Evolutionary conservation across 306 rosid species (phyloP).

Genomic region (Glycine tomentella): DNA sequence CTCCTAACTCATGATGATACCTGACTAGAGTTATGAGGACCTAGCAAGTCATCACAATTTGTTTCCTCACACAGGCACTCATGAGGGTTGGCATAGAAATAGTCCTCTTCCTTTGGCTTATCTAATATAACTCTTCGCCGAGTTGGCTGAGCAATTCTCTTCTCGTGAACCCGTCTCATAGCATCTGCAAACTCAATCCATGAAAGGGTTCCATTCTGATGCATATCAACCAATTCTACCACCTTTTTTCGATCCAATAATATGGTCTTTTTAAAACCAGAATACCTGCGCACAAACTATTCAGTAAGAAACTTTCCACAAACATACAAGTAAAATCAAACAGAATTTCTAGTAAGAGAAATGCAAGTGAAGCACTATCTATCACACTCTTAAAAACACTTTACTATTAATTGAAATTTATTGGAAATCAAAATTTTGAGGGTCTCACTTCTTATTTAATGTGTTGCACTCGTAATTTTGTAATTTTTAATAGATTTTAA

Average conservation of each 20-base stretch:
- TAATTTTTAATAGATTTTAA: background rate
- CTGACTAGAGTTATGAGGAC: constrained; percentile 54
- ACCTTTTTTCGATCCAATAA: constrained; percentile 69
- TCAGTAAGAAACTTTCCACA: constrained; percentile 18
- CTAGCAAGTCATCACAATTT: constrained; percentile 61
- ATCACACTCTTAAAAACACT: background rate
- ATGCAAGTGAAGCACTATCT: background rate
- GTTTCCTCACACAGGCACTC: constrained; percentile 80
- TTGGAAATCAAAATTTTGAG: background rate
- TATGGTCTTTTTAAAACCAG: constrained; percentile 76
- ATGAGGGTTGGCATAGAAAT: constrained; percentile 88
- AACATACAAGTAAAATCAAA: background rate
- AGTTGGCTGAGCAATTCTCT: constrained; percentile 71
- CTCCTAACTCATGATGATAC: constrained; percentile 30
- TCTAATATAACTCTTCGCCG: constrained; percentile 64
- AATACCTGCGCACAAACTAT: constrained; percentile 68
- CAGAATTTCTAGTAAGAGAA: background rate
- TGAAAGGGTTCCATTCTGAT: constrained; percentile 71
- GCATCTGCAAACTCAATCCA: constrained; percentile 70
- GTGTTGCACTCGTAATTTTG: background rate
- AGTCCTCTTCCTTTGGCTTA: constrained; percentile 91
- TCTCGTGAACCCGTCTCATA: constrained; percentile 59
- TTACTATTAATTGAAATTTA: background rate
- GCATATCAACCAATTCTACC: constrained; percentile 77
- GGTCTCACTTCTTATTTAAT: background rate